These are phyloP conservation scores for Penicillium crustosum DNA, from an alignment of 2,329 filamentous ascomycete species.

Conservation along the genomic window DNA sequence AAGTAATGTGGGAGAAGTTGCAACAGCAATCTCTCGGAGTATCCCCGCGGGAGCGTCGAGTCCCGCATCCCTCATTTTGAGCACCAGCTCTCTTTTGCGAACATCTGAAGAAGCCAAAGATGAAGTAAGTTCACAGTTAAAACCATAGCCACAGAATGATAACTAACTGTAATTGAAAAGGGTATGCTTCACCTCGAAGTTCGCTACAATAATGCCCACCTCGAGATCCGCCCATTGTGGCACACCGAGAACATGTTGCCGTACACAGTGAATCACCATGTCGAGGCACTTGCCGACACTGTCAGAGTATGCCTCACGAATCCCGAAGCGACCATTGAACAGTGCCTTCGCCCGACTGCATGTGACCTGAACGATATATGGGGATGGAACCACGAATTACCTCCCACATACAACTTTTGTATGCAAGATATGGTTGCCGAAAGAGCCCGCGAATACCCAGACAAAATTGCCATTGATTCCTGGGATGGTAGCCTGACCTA, in stretches of 20 bases:
- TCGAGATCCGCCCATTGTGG: constrained; percentile 47
- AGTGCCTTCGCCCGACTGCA: constrained; percentile 33
- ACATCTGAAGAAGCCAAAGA: constrained; percentile 20
- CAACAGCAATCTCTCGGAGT: constrained; percentile 29
- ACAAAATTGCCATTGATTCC: constrained; percentile 32
- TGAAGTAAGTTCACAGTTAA: constrained; percentile 19
- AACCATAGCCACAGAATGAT: background rate
- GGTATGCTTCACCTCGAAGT: constrained; percentile 36
- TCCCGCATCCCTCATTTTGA: constrained; percentile 24
- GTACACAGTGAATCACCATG: constrained; percentile 46
- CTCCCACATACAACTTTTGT: constrained; percentile 46
- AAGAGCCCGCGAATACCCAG: constrained; percentile 23
- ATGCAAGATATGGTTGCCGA: constrained; percentile 50
- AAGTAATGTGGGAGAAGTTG: constrained; percentile 29
- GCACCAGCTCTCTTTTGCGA: constrained; percentile 23
- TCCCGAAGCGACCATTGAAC: constrained; percentile 31
- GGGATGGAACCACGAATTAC: constrained; percentile 50
- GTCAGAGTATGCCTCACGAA: constrained; percentile 37
- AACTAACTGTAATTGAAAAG: constrained; percentile 24
- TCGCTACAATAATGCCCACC: constrained; percentile 23
- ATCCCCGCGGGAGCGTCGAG: constrained; percentile 15
- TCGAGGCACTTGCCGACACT: constrained; percentile 46
- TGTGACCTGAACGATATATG: constrained; percentile 49
- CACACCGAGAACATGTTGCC: constrained; percentile 42
- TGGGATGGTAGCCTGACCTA: constrained; percentile 37